Percentiles rank a stretch among this genome's conserved stretches.
Conservation (phyloP, 164 flowering plant genomes). For the Akebia trifoliata region DNA sequence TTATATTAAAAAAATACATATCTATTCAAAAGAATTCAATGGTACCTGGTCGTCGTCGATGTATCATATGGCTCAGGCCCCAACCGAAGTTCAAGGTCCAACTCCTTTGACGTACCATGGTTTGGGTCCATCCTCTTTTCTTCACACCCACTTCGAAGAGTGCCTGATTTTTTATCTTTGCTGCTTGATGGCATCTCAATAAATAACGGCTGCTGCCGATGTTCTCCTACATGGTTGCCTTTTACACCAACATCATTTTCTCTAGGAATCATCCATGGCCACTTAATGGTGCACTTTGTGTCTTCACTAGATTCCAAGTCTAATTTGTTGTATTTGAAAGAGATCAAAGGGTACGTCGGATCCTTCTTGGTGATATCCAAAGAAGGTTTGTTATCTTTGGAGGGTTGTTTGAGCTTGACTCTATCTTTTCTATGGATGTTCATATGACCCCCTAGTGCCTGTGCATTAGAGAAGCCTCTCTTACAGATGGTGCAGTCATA, state of each 20-base stretch:
- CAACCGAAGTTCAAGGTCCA: conserved; percentile 56
- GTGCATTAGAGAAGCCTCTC: conserved; percentile 47
- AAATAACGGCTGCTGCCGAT: conserved; percentile 26
- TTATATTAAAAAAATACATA: too few species aligned
- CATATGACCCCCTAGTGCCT: conserved; percentile 55
- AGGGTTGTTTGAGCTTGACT: conserved; percentile 29
- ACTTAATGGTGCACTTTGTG: neutral
- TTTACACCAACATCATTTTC: conserved; percentile 3
- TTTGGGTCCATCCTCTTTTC: conserved; percentile 11
- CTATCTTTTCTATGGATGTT: conserved; percentile 44
- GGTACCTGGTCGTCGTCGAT: conserved; percentile 1
- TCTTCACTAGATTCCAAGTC: neutral
- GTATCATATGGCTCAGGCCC: conserved; percentile 32
- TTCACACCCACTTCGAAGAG: neutral
- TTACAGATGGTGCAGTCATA: conserved; percentile 47
- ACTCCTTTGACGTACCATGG: conserved; percentile 10
- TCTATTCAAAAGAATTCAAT: conserved; percentile 22
- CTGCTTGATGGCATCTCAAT: conserved; percentile 13
- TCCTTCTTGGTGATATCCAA: conserved; percentile 3
- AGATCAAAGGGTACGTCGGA: neutral
- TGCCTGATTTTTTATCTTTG: conserved; percentile 5
- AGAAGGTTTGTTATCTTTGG: neutral
- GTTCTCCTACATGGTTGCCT: conserved; percentile 8
- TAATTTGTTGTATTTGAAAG: neutral
- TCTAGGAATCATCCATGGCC: conserved; percentile 5